Evolutionary conservation across 345 rosid species (phyloP), one percentile per base, ranked within the genome.

Genomic region (Boechera stricta): DNA sequence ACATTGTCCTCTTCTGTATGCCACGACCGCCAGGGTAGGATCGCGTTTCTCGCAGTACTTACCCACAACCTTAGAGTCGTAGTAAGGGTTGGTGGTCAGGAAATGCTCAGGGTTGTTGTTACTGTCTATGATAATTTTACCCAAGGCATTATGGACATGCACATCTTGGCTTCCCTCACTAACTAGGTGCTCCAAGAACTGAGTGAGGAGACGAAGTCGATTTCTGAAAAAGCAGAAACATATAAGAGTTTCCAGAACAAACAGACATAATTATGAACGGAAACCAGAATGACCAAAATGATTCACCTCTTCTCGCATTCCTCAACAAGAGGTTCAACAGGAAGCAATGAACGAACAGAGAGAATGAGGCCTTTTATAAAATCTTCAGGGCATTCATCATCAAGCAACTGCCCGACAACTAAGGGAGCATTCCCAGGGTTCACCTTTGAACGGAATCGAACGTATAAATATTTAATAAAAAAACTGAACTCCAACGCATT

Each of bases 81-180:
- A 95, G 87, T 89, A 95, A n/a, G 96, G 96, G 76, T 95, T 95
- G 71, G 99, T 93, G 65, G 99, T 95, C 21, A 95, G 92, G 82
- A 95, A 95, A 81, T 91, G 98, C 84, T 95, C 99, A 0, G 99
- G 99, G 76, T 96, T 96, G 88, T 96, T 92, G 80, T 91, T 91
- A 87, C 99, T 96, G 69, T 96, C 99, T 56, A 96, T 93, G 69
- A 96, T 96, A 44, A 96, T 96, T 91, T 96, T 96, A 83, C 99
- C 99, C 79, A 96, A 84, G 66, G 98, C 99, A 86, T 96, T 93
- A 81, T 96, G 99, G 69, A 96, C 99, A 77, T 96, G 99, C 38
- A 89, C 95, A 82, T 96, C 99, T 81, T 91, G 96, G 86, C 99
- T 96, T 83, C 99, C 99, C 86, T 96, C 99, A 69, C 96, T 96